Base-by-base conservation (phyloP, 1,284 basidiomycete species). In the Rhodofomes roseus region DNA sequence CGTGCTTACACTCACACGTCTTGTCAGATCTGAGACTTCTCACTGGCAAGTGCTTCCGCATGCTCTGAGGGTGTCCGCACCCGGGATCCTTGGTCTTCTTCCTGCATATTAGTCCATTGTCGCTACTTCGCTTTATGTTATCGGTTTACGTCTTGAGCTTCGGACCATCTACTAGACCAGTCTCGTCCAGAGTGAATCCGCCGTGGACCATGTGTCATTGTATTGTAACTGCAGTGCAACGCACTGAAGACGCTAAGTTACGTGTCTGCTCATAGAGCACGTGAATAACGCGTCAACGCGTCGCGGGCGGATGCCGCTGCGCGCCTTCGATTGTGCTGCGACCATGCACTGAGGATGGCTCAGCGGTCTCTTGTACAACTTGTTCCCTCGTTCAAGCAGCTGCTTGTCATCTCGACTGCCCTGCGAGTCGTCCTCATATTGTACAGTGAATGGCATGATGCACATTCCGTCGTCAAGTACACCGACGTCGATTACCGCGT, bases 401-500 rank as follows among this genome's bases (percentile, higher is more conserved):
- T 90, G 46, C 70, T 92, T 36, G 34, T 80, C 20, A 64, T 81
- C 25, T 88, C 92, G 1, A 70, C 80, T 18, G 39, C 81, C 25
- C 70, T 95, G 51, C 86, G 94, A 56, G 72, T 91, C 22, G 79
- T 71, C 14, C 83, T 96, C 50, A 88, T 96, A 59, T 68, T 88
- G 5, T 96, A 94, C 73, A 93, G 92, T 69, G 89, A 90, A 75
- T 94, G 92, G 84, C 93, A 95, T 63, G 94, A 96, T 68, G 82
- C 82, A 2, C 85, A 78, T 63, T 91, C 90, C 1, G 71, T 85
- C n/a, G 84, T 98, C 34, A 95, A 95, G 71, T 99, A 98, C 73
- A 99, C 96, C 18, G 96, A 99, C 74, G 82, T 99, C 60, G 97
- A 99, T 77, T 99, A 98, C 74, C 83, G 87, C 44, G 96, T 99